Evolutionary conservation across 1,139 yeast genomes (phyloP), one percentile per base, ranked within the genome.

Genomic region (Torulaspora globosa): DNA sequence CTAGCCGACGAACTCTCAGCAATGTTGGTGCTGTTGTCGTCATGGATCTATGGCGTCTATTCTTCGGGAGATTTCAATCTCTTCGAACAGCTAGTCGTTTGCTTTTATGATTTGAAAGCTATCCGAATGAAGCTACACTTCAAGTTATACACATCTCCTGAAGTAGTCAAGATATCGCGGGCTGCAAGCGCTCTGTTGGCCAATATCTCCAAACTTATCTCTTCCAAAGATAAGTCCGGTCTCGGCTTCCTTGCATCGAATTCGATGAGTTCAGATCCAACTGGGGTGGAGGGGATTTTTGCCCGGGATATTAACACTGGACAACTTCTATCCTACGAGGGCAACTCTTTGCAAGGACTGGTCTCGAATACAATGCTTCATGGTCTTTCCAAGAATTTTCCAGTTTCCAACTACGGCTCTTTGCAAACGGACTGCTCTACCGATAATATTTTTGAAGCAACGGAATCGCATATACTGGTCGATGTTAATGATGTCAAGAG

Each of bases 401-500:
- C 95, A 5, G 74, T 77, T 37, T 55, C 66, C 8, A 73, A 75
- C 54, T 65, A 53, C 46, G 57, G 55, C 19, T 68, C 57, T 8
- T 51, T 63, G 59, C 71, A 56, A 63, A 55, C 65, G 26, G 65
- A 64, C 12, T 80, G 85, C 1, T 67, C 69, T 14, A 68, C 70
- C 31, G 73, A 75, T 55, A 66, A 69, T 42, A 73, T 73, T 47
- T 77, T 79, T 54, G 65, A 66, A 42, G 73, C 73, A 36, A 78
- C 75, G 5, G 74, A 78, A 3, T 82, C 89, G 1, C 92, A 86
- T 63, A 78, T 88, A 51, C 69, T 87, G 63, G 89, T 86, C 38
- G 95, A 86, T 64, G 84, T 87, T 66, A 82, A 82, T 60, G 77
- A 86, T 28, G 86, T 86, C 35, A 69, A 72, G 24, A 85, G 87